A percentile compares a stretch with the other conserved stretches of the same genome.
phyloP scores from a whole-genome alignment of 106 monocot genomes.

The Amphibolis antarctica region DNA sequence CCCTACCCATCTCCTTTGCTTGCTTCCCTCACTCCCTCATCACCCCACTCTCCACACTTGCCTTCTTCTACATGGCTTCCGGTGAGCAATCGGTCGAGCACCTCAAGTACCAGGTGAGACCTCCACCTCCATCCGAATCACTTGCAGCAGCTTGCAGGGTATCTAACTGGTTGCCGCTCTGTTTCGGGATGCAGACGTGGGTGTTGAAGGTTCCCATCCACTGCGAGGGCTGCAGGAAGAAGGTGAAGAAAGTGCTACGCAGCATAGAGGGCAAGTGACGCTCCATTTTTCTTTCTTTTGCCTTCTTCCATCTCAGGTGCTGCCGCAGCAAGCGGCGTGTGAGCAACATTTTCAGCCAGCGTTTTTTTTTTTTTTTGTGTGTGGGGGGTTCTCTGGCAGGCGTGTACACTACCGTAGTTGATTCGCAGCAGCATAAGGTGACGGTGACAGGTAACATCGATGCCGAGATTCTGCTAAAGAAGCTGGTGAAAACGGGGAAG shows the following conservation, averaged over 20 bases:
- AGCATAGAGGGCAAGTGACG: constrained; percentile 28
- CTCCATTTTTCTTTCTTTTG: not conserved
- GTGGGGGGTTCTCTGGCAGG: too few relatives aligned
- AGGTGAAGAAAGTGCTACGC: constrained; percentile 47
- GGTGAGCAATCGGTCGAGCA: constrained; percentile 14
- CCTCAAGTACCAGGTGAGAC: constrained; percentile 36
- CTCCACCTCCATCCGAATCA: too few relatives aligned
- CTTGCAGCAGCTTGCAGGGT: too few relatives aligned
- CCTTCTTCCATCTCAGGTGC: not conserved
- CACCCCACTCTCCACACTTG: not conserved
- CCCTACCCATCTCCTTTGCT: not conserved
- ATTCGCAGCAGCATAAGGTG: constrained; percentile 69
- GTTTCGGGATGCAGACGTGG: constrained; percentile 24
- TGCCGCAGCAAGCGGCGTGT: not conserved
- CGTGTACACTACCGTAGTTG: constrained; percentile 54
- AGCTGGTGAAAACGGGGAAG: constrained; percentile 64
- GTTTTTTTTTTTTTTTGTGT: too few relatives aligned
- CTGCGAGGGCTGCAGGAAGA: constrained; percentile 56
- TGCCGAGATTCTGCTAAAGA: constrained; percentile 53
- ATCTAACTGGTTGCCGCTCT: not conserved
- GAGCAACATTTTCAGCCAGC: too few relatives aligned
- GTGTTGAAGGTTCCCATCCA: constrained; percentile 46
- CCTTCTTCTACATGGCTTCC: constrained; percentile 13
- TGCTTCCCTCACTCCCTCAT: not conserved
- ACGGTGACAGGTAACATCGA: constrained; percentile 68